Base-by-base conservation (phyloP, 176 grass and related monocot species). In the Dendrocalamus sinicus region DNA sequence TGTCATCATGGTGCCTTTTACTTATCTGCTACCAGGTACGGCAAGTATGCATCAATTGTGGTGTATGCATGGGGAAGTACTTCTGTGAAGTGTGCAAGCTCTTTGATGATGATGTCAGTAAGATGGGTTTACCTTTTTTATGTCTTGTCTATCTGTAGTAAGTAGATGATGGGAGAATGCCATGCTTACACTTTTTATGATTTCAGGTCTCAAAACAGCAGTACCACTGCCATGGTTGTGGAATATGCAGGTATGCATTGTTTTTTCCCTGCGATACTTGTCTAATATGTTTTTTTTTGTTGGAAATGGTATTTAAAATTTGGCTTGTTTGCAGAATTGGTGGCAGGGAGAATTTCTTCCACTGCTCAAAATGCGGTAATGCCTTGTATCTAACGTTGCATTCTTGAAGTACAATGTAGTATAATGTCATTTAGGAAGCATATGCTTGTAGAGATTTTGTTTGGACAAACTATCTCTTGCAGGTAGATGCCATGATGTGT, bases 41-140 rank as follows among this genome's bases (percentile, higher is more conserved):
- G 64, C 91, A 96, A 88, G 67, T 91, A 83, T 96, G 96, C 46
- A 46, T 94, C 26, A 98, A 71, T 35, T 98, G 96, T 40, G 91
- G 91, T 67, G 93, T 94, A 39, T 90, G 91, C 76, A 96, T 98
- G 96, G 96, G 88, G 16, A 91, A 87, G 72, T 98, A 95, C 81
- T 98, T 95, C 72, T 98, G 96, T 86, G 78, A 73, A 81, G 85
- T 79, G 61, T 98, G 96, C 96, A 98, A 98, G 53, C 85, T 98
- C 24, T 98, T 98, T 57, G 93, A 99, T 75, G 96, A 98, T 91
- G 96, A 99, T 92, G 96, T 92, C 48, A 89, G 90, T 89, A 82
- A 78, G 75, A 87, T 46, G 32, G 50, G 23, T 58, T 72, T 2
- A 55, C n/a, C 59, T 41, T 32, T 81, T 76, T 65, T 15, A 4